Evolutionary conservation across 768 basidiomycete genomes (phyloP).

Genomic region (Boletus pseudo-olivaceus): DNA sequence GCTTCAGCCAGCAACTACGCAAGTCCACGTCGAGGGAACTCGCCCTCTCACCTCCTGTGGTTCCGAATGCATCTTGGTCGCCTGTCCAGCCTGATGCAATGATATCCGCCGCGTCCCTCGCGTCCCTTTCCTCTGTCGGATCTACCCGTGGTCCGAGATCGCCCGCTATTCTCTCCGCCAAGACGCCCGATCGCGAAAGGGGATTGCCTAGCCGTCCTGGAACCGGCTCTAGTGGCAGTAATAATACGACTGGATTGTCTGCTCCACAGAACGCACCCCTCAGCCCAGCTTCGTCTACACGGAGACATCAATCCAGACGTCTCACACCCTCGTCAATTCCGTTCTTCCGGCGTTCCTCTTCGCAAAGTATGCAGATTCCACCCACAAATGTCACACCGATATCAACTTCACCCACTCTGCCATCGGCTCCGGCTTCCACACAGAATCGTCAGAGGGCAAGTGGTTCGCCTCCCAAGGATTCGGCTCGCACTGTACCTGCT

Average conservation of each 20-base stretch:
- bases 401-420: constrained; percentile 51
- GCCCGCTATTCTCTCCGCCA: constrained; percentile 39
- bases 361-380: constrained; percentile 77
- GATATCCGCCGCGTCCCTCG: constrained; percentile 72
- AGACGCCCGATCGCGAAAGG: constrained; percentile 60
- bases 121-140: constrained; percentile 70
- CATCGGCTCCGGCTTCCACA: constrained; percentile 40
- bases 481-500: constrained; percentile 48
- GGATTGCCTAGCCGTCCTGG: constrained; percentile 60
- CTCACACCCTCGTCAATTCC: constrained; percentile 91
- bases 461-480: constrained; percentile 52
- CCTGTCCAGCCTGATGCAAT: constrained; percentile 72
- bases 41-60: constrained; percentile 40
- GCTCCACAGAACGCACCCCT: constrained; percentile 58
- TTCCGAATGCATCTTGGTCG: constrained; percentile 56
- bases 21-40: constrained; percentile 71
- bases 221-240: constrained; percentile 75
- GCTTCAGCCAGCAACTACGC: constrained; percentile 61
- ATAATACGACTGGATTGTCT: constrained; percentile 54
- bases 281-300: constrained; percentile 68
- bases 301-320: constrained; percentile 66
- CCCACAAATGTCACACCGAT: constrained; percentile 39
- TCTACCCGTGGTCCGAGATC: constrained; percentile 54
- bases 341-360: constrained; percentile 89
- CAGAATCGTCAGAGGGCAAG: constrained; percentile 42